Base-by-base conservation (phyloP, 2,329 filamentous ascomycete genomes). In the Hawksworthiomyces lignivorus region DNA sequence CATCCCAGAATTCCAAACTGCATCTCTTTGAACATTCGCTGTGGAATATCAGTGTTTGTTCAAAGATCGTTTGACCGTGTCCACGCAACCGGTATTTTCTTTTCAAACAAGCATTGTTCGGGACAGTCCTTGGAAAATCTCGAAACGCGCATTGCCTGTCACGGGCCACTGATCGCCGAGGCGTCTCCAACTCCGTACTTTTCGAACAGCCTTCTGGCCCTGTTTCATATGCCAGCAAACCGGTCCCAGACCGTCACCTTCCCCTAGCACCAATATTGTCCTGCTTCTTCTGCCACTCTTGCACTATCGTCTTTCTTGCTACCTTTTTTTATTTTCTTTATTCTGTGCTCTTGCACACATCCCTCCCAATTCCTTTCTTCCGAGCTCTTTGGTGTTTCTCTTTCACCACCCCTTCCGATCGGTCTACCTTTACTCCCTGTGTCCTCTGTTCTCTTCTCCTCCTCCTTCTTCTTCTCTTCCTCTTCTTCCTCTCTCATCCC, bases 171-270 rank as follows among this genome's bases (percentile, higher is more conserved):
- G 49, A 56, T 56, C 54, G 54, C 49, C 56, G 50, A 43, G 47
- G 46, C 50, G 44, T 49, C 48, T 53, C 52, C 56, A 54, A 50
- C 52, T 47, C 46, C 30, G 34, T 37, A 21, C 34, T 29, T 34
- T 34, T 21, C 48, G 48, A 54, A 53, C 52, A 57, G 54, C 51
- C 53, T 54, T 50, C 52, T 47, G 47, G 50, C 53, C 51, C 49
- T 56, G 58, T 64, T 63, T 63, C 62, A 62, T 56, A 55, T 57
- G 55, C 48, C 50, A 52, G 53, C 53, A 50, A 33, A 49, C 42
- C 32, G 22, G 30, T 31, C 47, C 44, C 41, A 28, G 41, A 33
- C 42, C 35, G 20, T 42, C 35, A 22, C 43, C 28, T 22, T 36
- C 22, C 32, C 33, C 31, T 39, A 45, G 36, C 32, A 42, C 26